Evolutionary conservation across 2,329 filamentous ascomycete species (phyloP).

Genomic region (Alternaria sp.): DNA sequence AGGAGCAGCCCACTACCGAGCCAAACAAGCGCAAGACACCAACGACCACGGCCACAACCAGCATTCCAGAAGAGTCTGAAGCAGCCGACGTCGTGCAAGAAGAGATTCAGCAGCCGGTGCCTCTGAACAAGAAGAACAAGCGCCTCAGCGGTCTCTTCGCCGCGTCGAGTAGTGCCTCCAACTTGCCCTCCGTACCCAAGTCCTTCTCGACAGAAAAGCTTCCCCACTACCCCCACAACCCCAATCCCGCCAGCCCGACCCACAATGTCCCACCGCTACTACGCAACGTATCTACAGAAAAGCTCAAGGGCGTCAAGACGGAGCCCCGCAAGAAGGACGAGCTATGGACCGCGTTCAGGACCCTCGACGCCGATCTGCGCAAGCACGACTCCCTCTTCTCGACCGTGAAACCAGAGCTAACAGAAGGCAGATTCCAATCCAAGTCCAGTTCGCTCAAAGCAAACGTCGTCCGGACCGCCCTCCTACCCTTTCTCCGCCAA

Average conservation of each 20-base stretch:
- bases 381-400: slow-evolving; percentile 58
- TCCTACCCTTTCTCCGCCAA: slow-evolving; percentile 79
- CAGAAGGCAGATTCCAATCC: slow-evolving; percentile 66
- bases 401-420: slow-evolving; percentile 10
- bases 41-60: slow-evolving; percentile 29
- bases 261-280: slow-evolving; percentile 55
- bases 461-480: slow-evolving; percentile 72
- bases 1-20: slow-evolving; percentile 24
- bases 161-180: slow-evolving; percentile 39
- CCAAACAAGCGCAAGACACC: slow-evolving; percentile 39
- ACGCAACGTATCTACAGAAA: slow-evolving; percentile 53
- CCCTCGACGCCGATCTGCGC: slow-evolving; percentile 72
- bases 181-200: slow-evolving; percentile 55
- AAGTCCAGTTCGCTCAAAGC: slow-evolving; percentile 79
- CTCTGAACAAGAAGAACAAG: slow-evolving; percentile 49
- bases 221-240: slow-evolving; percentile 48
- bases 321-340: slow-evolving; percentile 69
- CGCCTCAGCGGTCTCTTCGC: slow-evolving; percentile 48
- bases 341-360: slow-evolving; percentile 72
- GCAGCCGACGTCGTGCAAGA: slow-evolving; percentile 34
- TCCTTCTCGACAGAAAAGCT: slow-evolving; percentile 61
- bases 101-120: slow-evolving; percentile 31
- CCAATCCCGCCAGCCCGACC: slow-evolving; percentile 46
- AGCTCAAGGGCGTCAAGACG: slow-evolving; percentile 50
- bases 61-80: slow-evolving; percentile 45